A percentile compares a stretch with the other conserved stretches of the same genome.
phyloP scores from a whole-genome alignment of 306 rosid species.

The Urtica urens region DNA sequence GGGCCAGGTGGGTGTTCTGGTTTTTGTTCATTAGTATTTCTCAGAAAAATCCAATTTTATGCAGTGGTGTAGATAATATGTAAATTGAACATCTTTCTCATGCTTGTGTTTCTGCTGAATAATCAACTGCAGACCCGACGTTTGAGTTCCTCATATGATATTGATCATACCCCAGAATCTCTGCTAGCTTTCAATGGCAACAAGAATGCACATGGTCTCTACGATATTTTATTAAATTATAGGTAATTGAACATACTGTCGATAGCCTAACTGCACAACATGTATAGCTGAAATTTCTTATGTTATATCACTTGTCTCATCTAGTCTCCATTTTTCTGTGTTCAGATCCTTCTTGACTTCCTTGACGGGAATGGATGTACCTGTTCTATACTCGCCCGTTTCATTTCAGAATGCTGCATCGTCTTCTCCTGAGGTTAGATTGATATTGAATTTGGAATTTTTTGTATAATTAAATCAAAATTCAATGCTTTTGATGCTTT shows the following conservation, averaged over 20 bases:
- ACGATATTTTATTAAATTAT: constrained; percentile 68
- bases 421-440: constrained; percentile 69
- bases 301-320: constrained; percentile 14
- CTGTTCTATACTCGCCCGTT: constrained; percentile 66
- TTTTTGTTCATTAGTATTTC: not conserved
- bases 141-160: constrained; percentile 42
- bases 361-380: constrained; percentile 67
- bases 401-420: constrained; percentile 78
- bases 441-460: not conserved
- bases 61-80: not conserved
- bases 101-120: constrained; percentile 5
- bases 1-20: constrained; percentile 61
- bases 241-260: constrained; percentile 38
- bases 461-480: no score
- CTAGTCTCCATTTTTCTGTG: constrained; percentile 12
- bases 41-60: constrained; percentile 1
- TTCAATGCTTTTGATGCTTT: not conserved
- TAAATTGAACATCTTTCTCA: not conserved
- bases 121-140: constrained; percentile 57
- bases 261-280: constrained; percentile 10
- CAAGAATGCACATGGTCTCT: constrained; percentile 58
- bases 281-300: constrained; percentile 3
- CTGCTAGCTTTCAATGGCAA: constrained; percentile 64
- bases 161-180: constrained; percentile 72
- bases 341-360: constrained; percentile 61